These are phyloP conservation scores for Talaromyces stipitatus DNA, from an alignment of 495 filamentous ascomycete genomes.

Conservation along the genomic window DNA sequence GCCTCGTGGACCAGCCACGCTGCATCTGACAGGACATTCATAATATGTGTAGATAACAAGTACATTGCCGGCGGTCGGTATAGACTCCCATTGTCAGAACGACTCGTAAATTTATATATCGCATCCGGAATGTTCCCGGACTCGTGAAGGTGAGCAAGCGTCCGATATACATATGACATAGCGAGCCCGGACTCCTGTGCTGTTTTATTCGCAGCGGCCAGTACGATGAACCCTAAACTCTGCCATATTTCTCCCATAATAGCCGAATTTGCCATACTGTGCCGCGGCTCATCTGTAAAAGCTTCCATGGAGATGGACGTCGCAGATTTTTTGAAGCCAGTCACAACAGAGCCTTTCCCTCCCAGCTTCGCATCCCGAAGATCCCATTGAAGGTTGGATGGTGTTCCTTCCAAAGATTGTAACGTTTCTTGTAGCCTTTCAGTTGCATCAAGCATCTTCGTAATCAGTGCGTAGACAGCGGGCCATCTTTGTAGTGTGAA, in stretches of 20 bases:
- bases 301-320: background rate
- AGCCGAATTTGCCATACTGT: background rate
- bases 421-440: slow-evolving; percentile 10
- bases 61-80: slow-evolving; percentile 52
- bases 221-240: slow-evolving; percentile 46
- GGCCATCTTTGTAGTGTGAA: slow-evolving; percentile 36
- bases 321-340: background rate
- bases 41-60: slow-evolving; percentile 48
- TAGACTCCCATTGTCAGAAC: slow-evolving; percentile 23
- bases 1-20: slow-evolving; percentile 48
- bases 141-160: slow-evolving; percentile 55
- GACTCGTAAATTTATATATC: slow-evolving; percentile 43
- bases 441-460: slow-evolving; percentile 30
- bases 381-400: slow-evolving; percentile 19
- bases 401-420: slow-evolving; percentile 8
- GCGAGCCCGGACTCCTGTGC: slow-evolving; percentile 33
- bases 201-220: slow-evolving; percentile 39
- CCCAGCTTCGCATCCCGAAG: background rate
- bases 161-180: slow-evolving; percentile 50
- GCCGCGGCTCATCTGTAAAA: background rate
- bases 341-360: background rate
- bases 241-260: slow-evolving; percentile 36
- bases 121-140: slow-evolving; percentile 46
- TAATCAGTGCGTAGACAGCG: slow-evolving; percentile 30
- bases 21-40: slow-evolving; percentile 56